Evolutionary conservation across 1,284 basidiomycete genomes (phyloP), one percentile per base, ranked within the genome.

Genomic region (Vanrija pseudolonga): DNA sequence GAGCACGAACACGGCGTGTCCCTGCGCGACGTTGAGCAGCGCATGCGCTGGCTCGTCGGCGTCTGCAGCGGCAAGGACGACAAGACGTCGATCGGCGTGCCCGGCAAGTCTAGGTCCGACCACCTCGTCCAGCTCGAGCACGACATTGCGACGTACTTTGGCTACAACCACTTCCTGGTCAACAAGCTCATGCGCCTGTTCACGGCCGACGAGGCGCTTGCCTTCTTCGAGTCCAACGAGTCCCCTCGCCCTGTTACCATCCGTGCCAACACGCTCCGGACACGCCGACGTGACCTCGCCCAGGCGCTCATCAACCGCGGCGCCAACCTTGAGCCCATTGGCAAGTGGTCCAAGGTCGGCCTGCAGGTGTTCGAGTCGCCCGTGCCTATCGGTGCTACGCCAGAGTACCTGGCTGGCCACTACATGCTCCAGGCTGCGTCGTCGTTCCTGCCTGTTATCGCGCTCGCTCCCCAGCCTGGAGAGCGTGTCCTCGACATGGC

Each of bases 361-460:
- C 81, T 99, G 28, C 96, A 98, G 76, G 88, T 99, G 2, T 98
- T 98, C 69, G 96, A 98, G 77, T 93, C 89, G 62, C 85, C 84
- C 54, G 94, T 99, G 4, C 96, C 96, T 2, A 89, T 99, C 58
- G 92, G 85, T 71, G 96, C 96, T 5, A 98, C 96, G 3, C 96
- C 96, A 6, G 96, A 99, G 78, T 99, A 99, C 76, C 85, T 99
- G 37, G 93, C 95, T 0, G 96, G 96, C 3, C 94, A 99, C 74
- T 99, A 99, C 79, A 98, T 99, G 90, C 88, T 98, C 18, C 96
- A 99, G 80, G 92, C 96, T 4, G 96, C 96, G 4, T 96, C 93
- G 6, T 98, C 94, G 1, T 98, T 99, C 83, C 82, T 99, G n/a
- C 96, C 96, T 42, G 95, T 98, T 65, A 94, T 98, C 64, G 92